These are phyloP conservation scores for Tetrahymena elliotti DNA, from an alignment of 73 alveolate genomes.

Conservation along the genomic window DNA sequence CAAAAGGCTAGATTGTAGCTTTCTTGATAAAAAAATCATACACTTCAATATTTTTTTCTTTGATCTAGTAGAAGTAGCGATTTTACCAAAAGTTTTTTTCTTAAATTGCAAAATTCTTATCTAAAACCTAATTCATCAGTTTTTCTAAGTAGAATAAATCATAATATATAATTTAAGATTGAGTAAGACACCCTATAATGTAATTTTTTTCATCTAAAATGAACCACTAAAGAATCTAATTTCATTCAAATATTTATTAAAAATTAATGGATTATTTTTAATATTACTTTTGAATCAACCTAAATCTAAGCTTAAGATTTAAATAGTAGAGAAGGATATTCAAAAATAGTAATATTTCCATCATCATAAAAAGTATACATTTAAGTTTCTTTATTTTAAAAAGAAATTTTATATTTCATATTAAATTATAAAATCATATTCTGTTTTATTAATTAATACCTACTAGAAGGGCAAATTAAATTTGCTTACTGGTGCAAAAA, in stretches of 20 bases:
- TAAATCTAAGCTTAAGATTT: neutral
- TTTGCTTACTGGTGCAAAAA: neutral
- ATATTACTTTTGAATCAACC: neutral
- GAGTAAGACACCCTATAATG: neutral
- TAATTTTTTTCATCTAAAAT: neutral
- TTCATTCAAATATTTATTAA: no score
- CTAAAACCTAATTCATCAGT: neutral
- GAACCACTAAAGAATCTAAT: neutral
- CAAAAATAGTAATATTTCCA: neutral
- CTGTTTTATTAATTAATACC: neutral
- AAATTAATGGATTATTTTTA: no score
- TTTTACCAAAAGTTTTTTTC: neutral
- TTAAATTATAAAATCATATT: neutral
- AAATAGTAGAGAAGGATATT: neutral
- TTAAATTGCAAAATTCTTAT: neutral
- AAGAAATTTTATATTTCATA: neutral
- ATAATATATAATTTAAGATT: neutral
- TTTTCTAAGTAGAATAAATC: neutral
- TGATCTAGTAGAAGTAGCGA: neutral
- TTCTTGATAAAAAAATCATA: neutral
- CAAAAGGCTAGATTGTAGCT: neutral
- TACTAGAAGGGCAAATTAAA: neutral
- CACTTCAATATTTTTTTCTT: no score
- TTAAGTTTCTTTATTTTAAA: neutral
- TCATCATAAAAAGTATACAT: neutral